Conservation (phyloP, 768 basidiomycete species). For the Podaxis sp. region DNA sequence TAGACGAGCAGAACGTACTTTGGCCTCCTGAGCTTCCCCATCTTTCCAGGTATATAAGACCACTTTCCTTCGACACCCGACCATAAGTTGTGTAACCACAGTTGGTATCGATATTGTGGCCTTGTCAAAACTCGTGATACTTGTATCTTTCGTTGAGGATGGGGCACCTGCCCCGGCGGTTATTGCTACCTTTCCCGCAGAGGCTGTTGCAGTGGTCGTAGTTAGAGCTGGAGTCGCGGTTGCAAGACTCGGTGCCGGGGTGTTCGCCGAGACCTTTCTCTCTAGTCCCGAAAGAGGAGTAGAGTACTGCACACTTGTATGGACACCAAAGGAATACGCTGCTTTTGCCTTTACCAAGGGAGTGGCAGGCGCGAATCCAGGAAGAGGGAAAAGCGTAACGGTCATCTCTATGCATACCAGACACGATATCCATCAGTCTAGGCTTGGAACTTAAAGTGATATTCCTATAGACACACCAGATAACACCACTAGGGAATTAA, state of each 20-base stretch:
- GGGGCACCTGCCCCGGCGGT: neutral
- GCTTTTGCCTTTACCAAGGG: conserved; percentile 72
- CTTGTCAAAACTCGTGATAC: neutral
- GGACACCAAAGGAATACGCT: conserved; percentile 78
- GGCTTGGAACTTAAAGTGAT: neutral
- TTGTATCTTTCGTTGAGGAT: neutral
- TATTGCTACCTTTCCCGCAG: neutral
- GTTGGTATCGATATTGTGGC: conserved; percentile 49
- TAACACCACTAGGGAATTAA: conserved; percentile 80
- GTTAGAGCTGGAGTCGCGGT: neutral
- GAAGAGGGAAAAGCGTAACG: conserved; percentile 73
- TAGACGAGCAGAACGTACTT: conserved; percentile 38
- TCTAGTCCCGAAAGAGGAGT: conserved; percentile 21
- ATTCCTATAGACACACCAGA: conserved; percentile 54
- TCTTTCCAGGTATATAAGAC: conserved; percentile 87
- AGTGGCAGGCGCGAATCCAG: conserved; percentile 65
- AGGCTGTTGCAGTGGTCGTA: neutral
- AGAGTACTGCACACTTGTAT: conserved; percentile 53
- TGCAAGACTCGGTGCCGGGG: conserved; percentile 23
- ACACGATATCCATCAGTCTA: neutral
- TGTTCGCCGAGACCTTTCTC: conserved; percentile 16
- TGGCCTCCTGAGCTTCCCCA: conserved; percentile 68
- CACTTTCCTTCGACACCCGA: conserved; percentile 83
- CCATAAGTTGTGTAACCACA: conserved; percentile 69
- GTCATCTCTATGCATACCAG: conserved; percentile 50